Percentiles rank a stretch among this genome's conserved stretches.
phyloP scores from a whole-genome alignment of 495 filamentous ascomycete species.

The Podospora pseudocomata region DNA sequence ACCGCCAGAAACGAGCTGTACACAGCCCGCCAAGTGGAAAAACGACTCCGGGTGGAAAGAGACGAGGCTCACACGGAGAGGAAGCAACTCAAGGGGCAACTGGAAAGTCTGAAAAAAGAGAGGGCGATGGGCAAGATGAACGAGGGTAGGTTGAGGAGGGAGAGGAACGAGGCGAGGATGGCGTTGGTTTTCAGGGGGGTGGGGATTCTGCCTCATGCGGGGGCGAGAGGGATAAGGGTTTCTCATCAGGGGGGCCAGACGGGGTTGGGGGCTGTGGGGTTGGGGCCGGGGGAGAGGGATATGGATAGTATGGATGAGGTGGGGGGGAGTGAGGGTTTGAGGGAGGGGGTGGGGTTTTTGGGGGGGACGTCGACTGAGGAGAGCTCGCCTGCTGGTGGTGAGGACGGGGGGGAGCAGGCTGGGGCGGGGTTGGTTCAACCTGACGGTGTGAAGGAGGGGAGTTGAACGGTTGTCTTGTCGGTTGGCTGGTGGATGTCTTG shows the following conservation, averaged over 20 bases:
- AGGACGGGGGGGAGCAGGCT: background rate
- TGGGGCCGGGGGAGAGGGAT: background rate
- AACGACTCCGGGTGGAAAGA: conserved; percentile 27
- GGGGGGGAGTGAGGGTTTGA: background rate
- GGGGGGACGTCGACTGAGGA: conserved; percentile 1
- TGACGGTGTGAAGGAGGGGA: background rate
- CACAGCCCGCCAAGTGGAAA: conserved; percentile 24
- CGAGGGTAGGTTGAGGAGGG: conserved; percentile 24
- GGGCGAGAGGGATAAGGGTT: background rate
- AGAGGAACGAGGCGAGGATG: conserved; percentile 27
- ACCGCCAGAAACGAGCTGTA: conserved; percentile 31
- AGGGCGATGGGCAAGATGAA: conserved; percentile 8
- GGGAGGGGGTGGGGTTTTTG: background rate
- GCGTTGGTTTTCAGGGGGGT: conserved; percentile 2
- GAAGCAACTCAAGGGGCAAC: conserved; percentile 15
- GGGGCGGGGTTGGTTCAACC: background rate
- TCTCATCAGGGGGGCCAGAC: background rate
- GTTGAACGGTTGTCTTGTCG: background rate
- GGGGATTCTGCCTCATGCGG: background rate
- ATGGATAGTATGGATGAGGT: background rate
- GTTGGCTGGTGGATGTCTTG: no score
- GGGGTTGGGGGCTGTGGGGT: background rate
- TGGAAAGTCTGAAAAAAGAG: conserved; percentile 17
- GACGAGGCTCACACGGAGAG: conserved; percentile 26
- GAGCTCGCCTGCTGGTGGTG: background rate